These are phyloP conservation scores for Pichia cactophila DNA, from an alignment of 1,139 yeast species.

Conservation along the genomic window DNA sequence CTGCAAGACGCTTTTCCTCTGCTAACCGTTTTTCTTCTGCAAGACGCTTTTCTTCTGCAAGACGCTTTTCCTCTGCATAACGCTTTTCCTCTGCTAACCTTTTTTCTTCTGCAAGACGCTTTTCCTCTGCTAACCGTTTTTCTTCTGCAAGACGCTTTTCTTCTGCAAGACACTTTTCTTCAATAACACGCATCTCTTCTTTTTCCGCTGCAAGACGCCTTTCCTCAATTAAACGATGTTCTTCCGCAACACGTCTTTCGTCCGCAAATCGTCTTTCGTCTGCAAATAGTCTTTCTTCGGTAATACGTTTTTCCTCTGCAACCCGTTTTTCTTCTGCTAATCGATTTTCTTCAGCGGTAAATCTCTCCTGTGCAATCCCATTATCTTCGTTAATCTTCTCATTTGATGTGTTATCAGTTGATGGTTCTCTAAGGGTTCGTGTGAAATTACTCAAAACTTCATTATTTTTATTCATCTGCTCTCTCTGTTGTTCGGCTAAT, in stretches of 20 bases:
- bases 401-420: no score
- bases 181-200: neutral
- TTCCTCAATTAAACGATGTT: neutral
- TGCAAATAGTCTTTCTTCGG: neutral
- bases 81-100: neutral
- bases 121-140: neutral
- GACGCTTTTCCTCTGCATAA: neutral
- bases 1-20: neutral
- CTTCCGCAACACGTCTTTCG: neutral
- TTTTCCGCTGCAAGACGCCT: neutral
- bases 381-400: neutral
- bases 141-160: neutral
- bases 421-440: no score
- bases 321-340: neutral
- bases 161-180: neutral
- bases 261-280: neutral
- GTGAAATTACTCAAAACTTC: no score
- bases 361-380: slow-evolving; percentile 2
- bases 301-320: neutral
- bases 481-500: neutral
- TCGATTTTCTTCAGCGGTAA: slow-evolving; percentile 1
- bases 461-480: neutral
- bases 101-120: neutral
- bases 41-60: neutral
- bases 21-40: neutral